These are phyloP conservation scores for Umbellularia californica DNA, from an alignment of 164 flowering plant species.

Conservation along the genomic window DNA sequence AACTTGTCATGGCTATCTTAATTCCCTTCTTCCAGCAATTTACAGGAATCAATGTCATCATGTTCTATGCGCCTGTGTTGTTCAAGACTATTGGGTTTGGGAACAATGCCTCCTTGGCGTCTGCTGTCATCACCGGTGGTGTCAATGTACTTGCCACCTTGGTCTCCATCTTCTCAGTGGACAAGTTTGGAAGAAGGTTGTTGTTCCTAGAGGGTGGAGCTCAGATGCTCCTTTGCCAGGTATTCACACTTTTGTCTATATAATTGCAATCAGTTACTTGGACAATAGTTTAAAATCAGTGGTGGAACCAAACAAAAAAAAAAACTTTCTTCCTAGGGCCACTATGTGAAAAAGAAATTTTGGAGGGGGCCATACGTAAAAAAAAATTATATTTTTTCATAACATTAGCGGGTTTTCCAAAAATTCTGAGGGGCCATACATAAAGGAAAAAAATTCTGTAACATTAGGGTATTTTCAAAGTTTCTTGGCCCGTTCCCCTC, in stretches of 20 bases:
- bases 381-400: too few relatives aligned
- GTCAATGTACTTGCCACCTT: slow-evolving; percentile 58
- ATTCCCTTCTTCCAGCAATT: slow-evolving; percentile 79
- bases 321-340: too few relatives aligned
- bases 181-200: slow-evolving; percentile 58
- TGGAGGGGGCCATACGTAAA: too few relatives aligned
- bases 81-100: slow-evolving; percentile 71
- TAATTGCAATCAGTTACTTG: too few relatives aligned
- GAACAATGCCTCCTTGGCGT: slow-evolving; percentile 55
- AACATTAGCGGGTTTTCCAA: too few relatives aligned
- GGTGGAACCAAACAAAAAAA: too few relatives aligned
- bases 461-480: too few relatives aligned
- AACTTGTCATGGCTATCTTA: slow-evolving; percentile 55
- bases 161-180: slow-evolving; percentile 62
- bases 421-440: too few relatives aligned
- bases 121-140: slow-evolving; percentile 69
- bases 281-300: too few relatives aligned
- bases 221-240: slow-evolving; percentile 80
- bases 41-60: slow-evolving; percentile 79
- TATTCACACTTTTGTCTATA: slow-evolving; percentile 9
- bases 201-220: slow-evolving; percentile 72
- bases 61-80: slow-evolving; percentile 79
- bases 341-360: too few relatives aligned
- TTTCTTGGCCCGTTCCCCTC: too few relatives aligned
- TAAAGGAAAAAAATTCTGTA: too few relatives aligned